Base-by-base conservation (phyloP, 495 filamentous ascomycete species). In the Penicillium desertorum region DNA sequence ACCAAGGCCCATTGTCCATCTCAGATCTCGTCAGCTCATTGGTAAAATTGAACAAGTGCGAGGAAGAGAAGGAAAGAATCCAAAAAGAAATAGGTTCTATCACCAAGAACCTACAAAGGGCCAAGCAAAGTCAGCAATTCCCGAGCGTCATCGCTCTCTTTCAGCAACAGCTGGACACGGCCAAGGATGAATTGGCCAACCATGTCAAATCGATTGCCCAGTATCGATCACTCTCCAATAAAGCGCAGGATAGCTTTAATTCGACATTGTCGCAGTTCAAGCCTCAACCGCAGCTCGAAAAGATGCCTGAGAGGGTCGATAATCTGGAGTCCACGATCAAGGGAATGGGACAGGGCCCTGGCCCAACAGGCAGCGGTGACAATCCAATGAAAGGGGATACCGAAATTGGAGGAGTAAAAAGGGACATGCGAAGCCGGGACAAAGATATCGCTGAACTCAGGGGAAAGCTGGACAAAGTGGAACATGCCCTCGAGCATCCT, bases 31-130 rank as follows among this genome's bases (percentile, higher is more conserved):
- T 70, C 6, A 63, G 62, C 25, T 59, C 63, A 10, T 55, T 64
- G 3, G 56, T 64, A 2, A 44, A 39, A 7, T 29, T 51, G 22
- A 51, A 52, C 17, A 51, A 56, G 8, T 45, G 32, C 22, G 45
- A 59, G 25, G 52, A 59, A 27, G 66, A 71, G 29, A 66, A 59
- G 36, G 62, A 69, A 17, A 59, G 45, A 16, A 25, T 73, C 2
- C 43, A 70, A 27, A 68, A 68, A 42, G 56, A 50, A 27, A 61
- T 58, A 23, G 58, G 43, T 14, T 54, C 52, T 3, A 63, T 65
- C 7, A 45, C 56, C 12, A 59, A 48, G 1, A 39, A 63, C 1
- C 25, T 67, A 9, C 49, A 57, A n/a, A 67, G 53, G 45, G 70
- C 70, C 4, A 65, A 53, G 17, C 58, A 62, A 5, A 27, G 45